phyloP scores from a whole-genome alignment of 371 early-diverging fungal genomes.

The Mucor piriformis region DNA sequence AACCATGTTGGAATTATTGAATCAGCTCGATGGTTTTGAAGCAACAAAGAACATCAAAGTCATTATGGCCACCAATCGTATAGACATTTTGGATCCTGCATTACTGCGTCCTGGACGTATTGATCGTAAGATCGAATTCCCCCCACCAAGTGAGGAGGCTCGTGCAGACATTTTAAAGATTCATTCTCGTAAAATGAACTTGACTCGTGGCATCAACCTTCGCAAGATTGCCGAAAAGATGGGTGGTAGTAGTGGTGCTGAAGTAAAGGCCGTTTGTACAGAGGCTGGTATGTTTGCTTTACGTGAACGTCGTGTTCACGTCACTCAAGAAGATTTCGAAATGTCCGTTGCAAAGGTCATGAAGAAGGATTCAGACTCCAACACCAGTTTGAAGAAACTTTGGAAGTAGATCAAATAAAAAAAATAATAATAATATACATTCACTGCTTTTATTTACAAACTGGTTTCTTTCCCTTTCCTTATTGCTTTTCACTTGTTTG shows the following conservation, averaged over 20 bases:
- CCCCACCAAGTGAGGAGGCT: conserved; percentile 91
- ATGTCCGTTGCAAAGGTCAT: conserved; percentile 99
- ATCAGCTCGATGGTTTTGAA: conserved; percentile 99
- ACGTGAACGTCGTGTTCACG: conserved; percentile 98
- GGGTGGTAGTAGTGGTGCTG: conserved; percentile 94
- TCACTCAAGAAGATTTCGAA: conserved; percentile 99
- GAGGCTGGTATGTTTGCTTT: conserved; percentile 99
- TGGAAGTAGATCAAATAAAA: conserved; percentile 80
- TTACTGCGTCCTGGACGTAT: conserved; percentile 99
- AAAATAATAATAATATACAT: not conserved
- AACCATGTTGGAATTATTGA: conserved; percentile 99
- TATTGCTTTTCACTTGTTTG: conserved; percentile 17
- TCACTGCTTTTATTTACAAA: not conserved
- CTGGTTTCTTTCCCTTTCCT: not conserved
- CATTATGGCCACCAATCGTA: conserved; percentile 75
- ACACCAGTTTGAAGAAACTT: conserved; percentile 95
- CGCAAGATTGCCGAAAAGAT: conserved; percentile 99
- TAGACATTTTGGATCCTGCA: conserved; percentile 99
- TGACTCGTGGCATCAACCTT: conserved; percentile 97
- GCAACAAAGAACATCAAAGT: conserved; percentile 99
- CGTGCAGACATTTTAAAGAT: conserved; percentile 99
- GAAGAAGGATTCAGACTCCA: conserved; percentile 98
- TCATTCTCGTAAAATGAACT: conserved; percentile 99
- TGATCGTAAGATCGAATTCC: conserved; percentile 99
- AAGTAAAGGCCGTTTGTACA: conserved; percentile 94